Conservation (phyloP, 257 asterid species). For the Forsythia suspensa region DNA sequence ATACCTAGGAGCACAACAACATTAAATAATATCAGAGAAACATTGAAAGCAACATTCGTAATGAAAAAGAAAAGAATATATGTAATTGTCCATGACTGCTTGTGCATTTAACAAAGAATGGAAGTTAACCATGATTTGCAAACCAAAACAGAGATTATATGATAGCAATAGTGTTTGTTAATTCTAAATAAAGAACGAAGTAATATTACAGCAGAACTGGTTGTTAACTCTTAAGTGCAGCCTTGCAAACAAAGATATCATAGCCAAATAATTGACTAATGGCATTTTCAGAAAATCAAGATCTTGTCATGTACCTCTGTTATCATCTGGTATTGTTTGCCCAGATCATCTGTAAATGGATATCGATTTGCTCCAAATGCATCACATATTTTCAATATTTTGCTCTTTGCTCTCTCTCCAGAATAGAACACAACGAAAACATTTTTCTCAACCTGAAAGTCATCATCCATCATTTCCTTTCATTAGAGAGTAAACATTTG, state of each 20-base stretch:
- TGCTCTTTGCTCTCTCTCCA: constrained; percentile 63
- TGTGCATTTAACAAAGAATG: neutral
- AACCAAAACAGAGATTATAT: neutral
- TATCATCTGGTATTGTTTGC: constrained; percentile 52
- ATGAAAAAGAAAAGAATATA: neutral
- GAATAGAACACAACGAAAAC: constrained; percentile 62
- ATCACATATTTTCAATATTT: constrained; percentile 61
- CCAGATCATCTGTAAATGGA: constrained; percentile 53
- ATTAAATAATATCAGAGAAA: constrained; percentile 15
- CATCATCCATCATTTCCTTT: constrained; percentile 13
- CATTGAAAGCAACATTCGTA: neutral
- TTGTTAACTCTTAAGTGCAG: neutral
- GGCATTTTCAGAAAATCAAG: neutral
- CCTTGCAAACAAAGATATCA: neutral
- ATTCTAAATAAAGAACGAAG: neutral
- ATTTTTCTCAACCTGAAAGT: constrained; percentile 58
- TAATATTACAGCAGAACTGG: neutral
- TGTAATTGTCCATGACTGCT: neutral
- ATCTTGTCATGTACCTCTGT: constrained; percentile 40
- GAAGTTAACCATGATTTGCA: neutral
- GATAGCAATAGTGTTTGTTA: neutral
- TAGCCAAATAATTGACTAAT: neutral
- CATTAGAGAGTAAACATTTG: constrained; percentile 5
- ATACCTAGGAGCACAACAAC: constrained; percentile 41
- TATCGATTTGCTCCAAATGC: constrained; percentile 71